These are phyloP conservation scores for Kuraishia cidri DNA, from an alignment of 805 yeast genomes.

Conservation along the genomic window DNA sequence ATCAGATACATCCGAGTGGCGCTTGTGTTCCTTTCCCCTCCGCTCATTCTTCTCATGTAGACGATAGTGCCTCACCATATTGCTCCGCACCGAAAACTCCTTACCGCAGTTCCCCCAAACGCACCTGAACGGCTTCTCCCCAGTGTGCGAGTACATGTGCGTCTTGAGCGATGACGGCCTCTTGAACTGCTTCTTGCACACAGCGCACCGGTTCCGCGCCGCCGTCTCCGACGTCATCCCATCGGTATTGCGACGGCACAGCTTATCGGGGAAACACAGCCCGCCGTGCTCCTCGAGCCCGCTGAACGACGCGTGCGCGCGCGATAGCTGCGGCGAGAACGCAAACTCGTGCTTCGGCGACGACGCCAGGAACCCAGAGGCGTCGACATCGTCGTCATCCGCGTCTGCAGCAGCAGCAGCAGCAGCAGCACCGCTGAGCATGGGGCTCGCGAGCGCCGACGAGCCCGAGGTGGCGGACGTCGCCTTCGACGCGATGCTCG, in stretches of 20 bases:
- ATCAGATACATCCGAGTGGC: too few species aligned
- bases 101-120: slow-evolving; percentile 58
- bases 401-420: too few species aligned
- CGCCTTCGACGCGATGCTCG: background rate
- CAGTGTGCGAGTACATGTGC: slow-evolving; percentile 73
- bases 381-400: too few species aligned
- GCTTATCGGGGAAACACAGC: background rate
- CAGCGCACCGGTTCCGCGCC: slow-evolving; percentile 34
- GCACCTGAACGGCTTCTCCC: slow-evolving; percentile 68
- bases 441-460: background rate
- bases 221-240: slow-evolving; percentile 37
- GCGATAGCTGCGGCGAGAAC: background rate
- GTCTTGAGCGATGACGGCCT: slow-evolving; percentile 78
- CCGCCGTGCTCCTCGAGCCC: background rate
- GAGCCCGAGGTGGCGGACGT: background rate
- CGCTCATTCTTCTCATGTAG: slow-evolving; percentile 37
- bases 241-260: slow-evolving; percentile 8
- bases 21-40: too few species aligned
- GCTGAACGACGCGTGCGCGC: background rate
- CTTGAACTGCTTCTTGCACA: slow-evolving; percentile 71
- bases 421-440: too few species aligned
- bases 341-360: background rate
- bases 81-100: slow-evolving; percentile 67
- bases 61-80: slow-evolving; percentile 72
- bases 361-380: background rate